Base-by-base conservation (phyloP, 1,284 basidiomycete species). In the Rhodotorula sp. region DNA sequence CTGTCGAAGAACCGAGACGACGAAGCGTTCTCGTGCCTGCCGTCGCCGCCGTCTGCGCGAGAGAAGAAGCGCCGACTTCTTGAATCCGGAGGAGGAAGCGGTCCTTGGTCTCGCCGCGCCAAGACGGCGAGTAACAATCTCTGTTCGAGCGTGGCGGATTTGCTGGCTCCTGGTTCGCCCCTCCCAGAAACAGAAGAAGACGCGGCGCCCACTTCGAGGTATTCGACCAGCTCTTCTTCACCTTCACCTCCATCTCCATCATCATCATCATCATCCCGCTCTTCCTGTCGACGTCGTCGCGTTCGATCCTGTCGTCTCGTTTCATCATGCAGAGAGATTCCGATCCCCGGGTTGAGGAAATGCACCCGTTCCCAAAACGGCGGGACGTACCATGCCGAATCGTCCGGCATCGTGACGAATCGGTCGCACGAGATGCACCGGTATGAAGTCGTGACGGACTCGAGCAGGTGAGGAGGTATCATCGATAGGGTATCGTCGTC, bases 321-420 rank as follows among this genome's bases (percentile, higher is more conserved):
- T 42, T 12, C 10, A 8, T 26, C 29, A 6, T 7, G 30, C n/a
- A 24, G 53, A 1, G 67, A 60, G 8, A 71, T 17, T 26, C 51
- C n/a, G 37, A 72, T 59, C 12, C 70, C 70, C 7, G 70, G 67
- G 26, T 66, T 64, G 37, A 72, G 67, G 48, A 66, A 63, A 49
- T 69, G 70, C 12, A 62, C 42, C 17, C 70, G 64, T 29, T 72
- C 70, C 33, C 15, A 64, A 24, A 71, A 55, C 15, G 66, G 45
- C 12, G 62, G 55, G 15, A 68, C 22, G 26, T 44, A 30, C 1
- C 42, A 3, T 14, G 24, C 14, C 8, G 63, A 53, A 4, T 18
- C 37, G 37, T 42, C 37, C 37, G 37, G 37, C 37, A 42, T 44
- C n/a, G 53, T 20, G 24, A 60, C 30, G 33, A 61, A 69, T 0